Percentiles rank a stretch among this genome's conserved stretches.
phyloP scores from a whole-genome alignment of 176 grass and related monocot species.

The Oryza coarctata region DNA sequence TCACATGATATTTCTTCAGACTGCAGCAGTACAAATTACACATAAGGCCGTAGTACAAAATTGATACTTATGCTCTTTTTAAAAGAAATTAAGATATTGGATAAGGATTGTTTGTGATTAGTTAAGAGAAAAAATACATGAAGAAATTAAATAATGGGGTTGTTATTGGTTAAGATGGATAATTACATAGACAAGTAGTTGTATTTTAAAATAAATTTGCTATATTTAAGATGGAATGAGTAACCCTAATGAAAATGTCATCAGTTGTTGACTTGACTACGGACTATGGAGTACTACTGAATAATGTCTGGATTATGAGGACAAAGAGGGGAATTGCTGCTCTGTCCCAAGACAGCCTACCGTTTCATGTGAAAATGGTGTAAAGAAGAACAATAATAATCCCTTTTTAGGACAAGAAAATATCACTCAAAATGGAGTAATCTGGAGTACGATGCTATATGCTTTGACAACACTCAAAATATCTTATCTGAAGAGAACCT shows the following conservation, averaged over 20 bases:
- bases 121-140: too few relatives aligned
- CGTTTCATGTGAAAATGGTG: not conserved
- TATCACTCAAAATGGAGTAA: too few relatives aligned
- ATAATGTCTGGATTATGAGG: not conserved
- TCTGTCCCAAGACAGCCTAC: not conserved
- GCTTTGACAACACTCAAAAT: not conserved
- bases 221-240: too few relatives aligned
- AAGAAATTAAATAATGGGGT: too few relatives aligned
- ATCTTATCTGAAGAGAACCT: not conserved
- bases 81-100: too few relatives aligned
- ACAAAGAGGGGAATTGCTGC: not conserved
- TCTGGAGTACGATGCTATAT: not conserved
- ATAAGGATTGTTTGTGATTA: too few relatives aligned
- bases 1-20: not conserved
- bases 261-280: not conserved
- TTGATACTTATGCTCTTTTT: too few relatives aligned
- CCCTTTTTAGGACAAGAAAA: not conserved
- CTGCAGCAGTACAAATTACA: not conserved
- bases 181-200: too few relatives aligned
- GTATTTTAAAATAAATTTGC: too few relatives aligned
- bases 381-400: not conserved
- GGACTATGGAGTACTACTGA: not conserved
- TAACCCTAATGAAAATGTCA: not conserved
- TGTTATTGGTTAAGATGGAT: too few relatives aligned
- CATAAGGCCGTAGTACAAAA: too few relatives aligned